Percentiles rank a stretch among this genome's conserved stretches.
phyloP scores from a whole-genome alignment of 2,329 filamentous ascomycete genomes.

The Exophiala sp. region DNA sequence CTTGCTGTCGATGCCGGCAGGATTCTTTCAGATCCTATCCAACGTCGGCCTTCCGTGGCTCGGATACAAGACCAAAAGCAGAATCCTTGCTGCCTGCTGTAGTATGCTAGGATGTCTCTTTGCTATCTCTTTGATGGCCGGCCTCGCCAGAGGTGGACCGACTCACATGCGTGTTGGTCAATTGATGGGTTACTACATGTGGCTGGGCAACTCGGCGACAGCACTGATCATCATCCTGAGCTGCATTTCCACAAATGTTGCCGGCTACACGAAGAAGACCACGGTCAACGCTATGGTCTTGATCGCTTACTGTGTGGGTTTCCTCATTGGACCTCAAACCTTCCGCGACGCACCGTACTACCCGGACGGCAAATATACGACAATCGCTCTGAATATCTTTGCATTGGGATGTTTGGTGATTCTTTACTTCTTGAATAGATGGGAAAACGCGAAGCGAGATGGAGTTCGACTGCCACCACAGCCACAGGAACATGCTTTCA shows the following conservation, averaged over 20 bases:
- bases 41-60: constrained; percentile 47
- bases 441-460: constrained; percentile 27
- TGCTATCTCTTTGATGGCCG: constrained; percentile 48
- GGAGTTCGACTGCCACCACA: constrained; percentile 4
- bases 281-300: constrained; percentile 46
- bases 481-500: constrained; percentile 22
- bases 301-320: constrained; percentile 46
- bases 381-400: constrained; percentile 25
- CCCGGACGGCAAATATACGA: constrained; percentile 28
- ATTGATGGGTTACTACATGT: constrained; percentile 37
- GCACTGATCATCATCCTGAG: constrained; percentile 33
- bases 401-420: constrained; percentile 25
- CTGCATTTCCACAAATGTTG: constrained; percentile 53
- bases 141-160: constrained; percentile 45
- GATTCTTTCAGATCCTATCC: constrained; percentile 44
- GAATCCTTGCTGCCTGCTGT: constrained; percentile 51
- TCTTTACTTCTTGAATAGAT: constrained; percentile 26
- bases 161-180: too few relatives aligned
- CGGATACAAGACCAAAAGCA: constrained; percentile 45
- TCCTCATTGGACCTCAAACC: constrained; percentile 46
- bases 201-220: constrained; percentile 32
- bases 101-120: constrained; percentile 52
- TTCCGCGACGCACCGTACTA: constrained; percentile 28
- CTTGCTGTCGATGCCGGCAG: constrained; percentile 48
- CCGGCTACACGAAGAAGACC: constrained; percentile 49